Conservation (phyloP, 495 filamentous ascomycete genomes). For the Penicillium verhagenii region DNA sequence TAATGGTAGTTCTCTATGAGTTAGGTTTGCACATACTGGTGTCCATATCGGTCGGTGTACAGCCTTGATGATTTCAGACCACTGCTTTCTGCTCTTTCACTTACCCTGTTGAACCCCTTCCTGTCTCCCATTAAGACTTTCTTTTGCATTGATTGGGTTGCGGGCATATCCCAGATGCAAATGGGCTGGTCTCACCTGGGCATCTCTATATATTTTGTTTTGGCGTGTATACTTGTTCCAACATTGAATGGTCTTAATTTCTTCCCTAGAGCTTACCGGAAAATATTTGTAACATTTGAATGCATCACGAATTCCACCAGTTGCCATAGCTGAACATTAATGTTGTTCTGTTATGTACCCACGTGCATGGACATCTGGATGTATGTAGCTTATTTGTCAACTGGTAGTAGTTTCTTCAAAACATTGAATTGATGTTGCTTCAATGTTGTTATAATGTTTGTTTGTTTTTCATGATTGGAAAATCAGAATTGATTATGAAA, state of each 20-base stretch:
- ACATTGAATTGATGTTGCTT: too few species aligned
- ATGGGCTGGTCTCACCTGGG: conserved; percentile 19
- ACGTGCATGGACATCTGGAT: too few species aligned
- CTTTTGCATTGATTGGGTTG: conserved; percentile 6
- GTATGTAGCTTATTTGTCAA: too few species aligned
- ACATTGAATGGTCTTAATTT: conserved; percentile 9
- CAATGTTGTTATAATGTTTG: too few species aligned
- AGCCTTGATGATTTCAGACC: conserved; percentile 2
- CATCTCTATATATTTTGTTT: too few species aligned
- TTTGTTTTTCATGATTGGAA: too few species aligned
- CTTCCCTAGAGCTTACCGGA: conserved; percentile 1
- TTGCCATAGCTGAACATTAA: background rate
- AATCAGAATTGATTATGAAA: too few species aligned
- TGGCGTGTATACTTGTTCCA: conserved; percentile 9
- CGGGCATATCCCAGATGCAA: conserved; percentile 10
- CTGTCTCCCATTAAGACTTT: background rate
- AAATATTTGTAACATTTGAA: too few species aligned
- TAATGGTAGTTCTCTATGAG: conserved; percentile 12
- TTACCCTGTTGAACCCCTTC: background rate
- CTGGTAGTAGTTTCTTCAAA: too few species aligned
- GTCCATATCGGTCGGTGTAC: background rate
- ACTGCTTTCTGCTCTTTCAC: background rate
- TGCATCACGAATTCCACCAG: background rate
- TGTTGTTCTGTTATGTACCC: too few species aligned
- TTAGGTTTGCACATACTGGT: conserved; percentile 14